phyloP scores from a whole-genome alignment of 78 protist genomes.

The Dictyostelium discoideum region DNA sequence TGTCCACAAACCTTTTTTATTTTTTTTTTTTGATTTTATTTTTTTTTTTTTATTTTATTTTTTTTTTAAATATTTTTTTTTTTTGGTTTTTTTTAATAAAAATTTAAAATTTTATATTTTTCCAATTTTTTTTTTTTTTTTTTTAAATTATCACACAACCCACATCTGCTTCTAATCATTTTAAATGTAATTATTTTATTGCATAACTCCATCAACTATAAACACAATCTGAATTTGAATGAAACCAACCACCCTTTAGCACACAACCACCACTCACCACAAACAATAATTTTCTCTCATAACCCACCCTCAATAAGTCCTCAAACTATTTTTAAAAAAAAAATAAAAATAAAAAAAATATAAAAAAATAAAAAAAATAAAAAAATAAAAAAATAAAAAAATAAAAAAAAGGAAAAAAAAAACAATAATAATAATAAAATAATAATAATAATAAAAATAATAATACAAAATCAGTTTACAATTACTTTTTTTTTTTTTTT shows the following conservation, averaged over 20 bases:
- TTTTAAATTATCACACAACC: not conserved
- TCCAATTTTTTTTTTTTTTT: no score
- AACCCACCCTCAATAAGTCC: not conserved
- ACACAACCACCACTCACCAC: not conserved
- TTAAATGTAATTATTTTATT: not conserved
- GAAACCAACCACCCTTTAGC: not conserved
- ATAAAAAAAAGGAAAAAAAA: no score
- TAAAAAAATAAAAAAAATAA: no score
- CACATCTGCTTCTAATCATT: not conserved
- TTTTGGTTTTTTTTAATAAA: no score
- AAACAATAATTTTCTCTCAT: not conserved
- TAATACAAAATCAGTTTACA: not conserved
- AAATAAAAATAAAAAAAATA: no score
- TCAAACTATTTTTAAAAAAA: not conserved
- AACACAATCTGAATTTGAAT: not conserved
- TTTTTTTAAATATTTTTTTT: no score
- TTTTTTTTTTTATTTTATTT: no score
- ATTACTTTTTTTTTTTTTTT: not conserved
- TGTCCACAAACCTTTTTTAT: not conserved
- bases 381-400: no score
- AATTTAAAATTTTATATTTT: no score
- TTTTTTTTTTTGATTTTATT: no score
- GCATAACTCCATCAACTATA: not conserved
- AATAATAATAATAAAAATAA: no score
- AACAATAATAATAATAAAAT: no score